These are phyloP conservation scores for Fusarium sp. DNA, from an alignment of 2,329 filamentous ascomycete species.

Conservation along the genomic window DNA sequence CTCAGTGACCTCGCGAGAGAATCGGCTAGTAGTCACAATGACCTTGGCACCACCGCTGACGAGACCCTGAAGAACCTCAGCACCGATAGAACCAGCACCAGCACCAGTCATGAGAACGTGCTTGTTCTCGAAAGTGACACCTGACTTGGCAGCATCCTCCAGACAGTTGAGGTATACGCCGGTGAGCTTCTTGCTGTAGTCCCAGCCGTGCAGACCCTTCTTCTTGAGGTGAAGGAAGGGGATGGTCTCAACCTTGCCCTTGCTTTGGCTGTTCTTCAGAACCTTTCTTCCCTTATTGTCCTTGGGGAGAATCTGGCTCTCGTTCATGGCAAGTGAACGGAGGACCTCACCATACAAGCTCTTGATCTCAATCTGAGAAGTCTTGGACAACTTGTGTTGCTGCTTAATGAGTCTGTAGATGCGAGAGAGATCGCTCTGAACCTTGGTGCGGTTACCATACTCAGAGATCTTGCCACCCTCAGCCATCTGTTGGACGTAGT, in stretches of 20 bases:
- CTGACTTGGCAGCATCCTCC: constrained; percentile 86
- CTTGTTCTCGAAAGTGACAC: constrained; percentile 94
- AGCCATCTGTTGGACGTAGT: constrained; percentile 98
- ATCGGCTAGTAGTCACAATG: constrained; percentile 94
- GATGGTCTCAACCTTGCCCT: constrained; percentile 96
- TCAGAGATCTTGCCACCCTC: constrained; percentile 98
- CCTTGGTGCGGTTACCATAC: constrained; percentile 97
- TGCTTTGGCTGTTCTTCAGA: constrained; percentile 68
- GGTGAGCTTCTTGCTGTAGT: constrained; percentile 99
- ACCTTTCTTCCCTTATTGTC: constrained; percentile 77
- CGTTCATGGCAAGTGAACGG: constrained; percentile 95
- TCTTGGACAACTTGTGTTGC: constrained; percentile 97
- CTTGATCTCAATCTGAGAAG: constrained; percentile 96
- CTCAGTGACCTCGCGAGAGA: constrained; percentile 96
- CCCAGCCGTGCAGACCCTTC: constrained; percentile 94
- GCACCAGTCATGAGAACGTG: constrained; percentile 98
- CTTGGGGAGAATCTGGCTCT: constrained; percentile 94
- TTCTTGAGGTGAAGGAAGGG: constrained; percentile 98
- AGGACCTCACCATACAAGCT: constrained; percentile 93
- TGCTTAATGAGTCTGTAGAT: constrained; percentile 99
- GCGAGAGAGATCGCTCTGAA: constrained; percentile 92
- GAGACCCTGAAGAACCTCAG: constrained; percentile 93
- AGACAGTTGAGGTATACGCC: constrained; percentile 92
- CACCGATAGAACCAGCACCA: constrained; percentile 96
- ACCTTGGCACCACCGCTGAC: constrained; percentile 98